A percentile compares a stretch with the other conserved stretches of the same genome.
Conservation (phyloP, 176 grass and related monocot species). For the Oryza longistaminata region DNA sequence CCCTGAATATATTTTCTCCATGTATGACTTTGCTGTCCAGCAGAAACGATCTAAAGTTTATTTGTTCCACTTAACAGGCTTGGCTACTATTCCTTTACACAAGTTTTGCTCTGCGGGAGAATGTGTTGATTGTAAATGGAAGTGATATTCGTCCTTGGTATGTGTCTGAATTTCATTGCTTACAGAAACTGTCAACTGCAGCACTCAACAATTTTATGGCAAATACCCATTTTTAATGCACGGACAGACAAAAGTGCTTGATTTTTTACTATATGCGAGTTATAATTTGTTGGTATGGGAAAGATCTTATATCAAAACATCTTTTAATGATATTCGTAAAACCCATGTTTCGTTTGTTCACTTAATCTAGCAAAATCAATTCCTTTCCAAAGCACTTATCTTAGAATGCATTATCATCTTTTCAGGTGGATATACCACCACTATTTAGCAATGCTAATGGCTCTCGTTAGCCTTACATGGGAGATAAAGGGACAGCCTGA, state of each 20-base stretch:
- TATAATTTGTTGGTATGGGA: neutral
- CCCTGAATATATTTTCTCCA: conserved; percentile 7
- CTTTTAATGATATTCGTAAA: neutral
- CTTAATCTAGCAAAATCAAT: neutral
- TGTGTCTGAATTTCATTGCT: conserved; percentile 19
- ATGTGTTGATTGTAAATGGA: conserved; percentile 87
- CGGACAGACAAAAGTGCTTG: neutral
- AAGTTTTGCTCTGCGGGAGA: conserved; percentile 86
- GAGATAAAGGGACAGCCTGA: conserved; percentile 92
- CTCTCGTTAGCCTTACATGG: conserved; percentile 97
- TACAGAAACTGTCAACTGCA: conserved; percentile 18
- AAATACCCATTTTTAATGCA: neutral
- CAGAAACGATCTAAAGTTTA: conserved; percentile 16
- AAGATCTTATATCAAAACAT: conserved; percentile 4
- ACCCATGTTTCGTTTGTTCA: neutral
- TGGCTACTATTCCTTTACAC: conserved; percentile 87
- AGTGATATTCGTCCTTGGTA: conserved; percentile 93
- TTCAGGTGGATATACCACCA: conserved; percentile 99
- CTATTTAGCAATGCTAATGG: conserved; percentile 96
- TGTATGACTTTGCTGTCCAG: neutral
- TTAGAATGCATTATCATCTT: conserved; percentile 8
- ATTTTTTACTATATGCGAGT: neutral
- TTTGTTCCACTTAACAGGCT: conserved; percentile 49
- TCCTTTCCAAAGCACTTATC: neutral
- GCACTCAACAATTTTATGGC: neutral